Evolutionary conservation across 257 asterid species (phyloP), one percentile per base, ranked within the genome.

Genomic region (Nicotiana tabacum): DNA sequence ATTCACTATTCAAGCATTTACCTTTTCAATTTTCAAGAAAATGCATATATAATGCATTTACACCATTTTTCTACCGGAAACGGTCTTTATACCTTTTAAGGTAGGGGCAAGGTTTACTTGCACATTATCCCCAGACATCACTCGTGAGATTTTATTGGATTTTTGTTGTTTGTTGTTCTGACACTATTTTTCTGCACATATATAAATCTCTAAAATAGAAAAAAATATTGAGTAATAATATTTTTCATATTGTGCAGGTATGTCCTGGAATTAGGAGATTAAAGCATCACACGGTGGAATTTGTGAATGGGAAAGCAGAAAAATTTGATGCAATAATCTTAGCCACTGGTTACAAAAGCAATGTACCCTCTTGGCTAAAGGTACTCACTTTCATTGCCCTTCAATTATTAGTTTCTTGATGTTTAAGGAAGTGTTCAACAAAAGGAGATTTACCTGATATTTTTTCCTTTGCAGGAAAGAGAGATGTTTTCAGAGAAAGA

Each of bases 401-500:
- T 29, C 30, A 29, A 29, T 29, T 3, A 13, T 32, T 66, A 35
- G 39, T 81, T 35, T 55, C 1, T 53, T 51, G 43, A 33, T 60
- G 29, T 57, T 8, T 8, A 9, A 61, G n/a, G 18, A 78, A 57
- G 9, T 77, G 33, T 56, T 30, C 32, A 56, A 57, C 11, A 57
- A 33, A 33, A 33, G 37, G 37, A 33, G 8, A 37, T 37, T 37
- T 37, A 37, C 7, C 8, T 37, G 61, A 24, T 74, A 46, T 48
- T 74, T 24, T 15, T 74, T 13, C 29, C 37, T 17, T 80, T 30
- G 24, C 4, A 93, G 98, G 97, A 92, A 85, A 87, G 85, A 81
- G 93, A 84, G 85, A 92, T 95, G 98, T 95, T 95, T 81, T 88
- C 94, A n/a, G 90, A 88, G 87, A 89, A 89, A 82, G 97, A 95